Conservation (phyloP, 139 green algal genomes). For the Volvox africanus region DNA sequence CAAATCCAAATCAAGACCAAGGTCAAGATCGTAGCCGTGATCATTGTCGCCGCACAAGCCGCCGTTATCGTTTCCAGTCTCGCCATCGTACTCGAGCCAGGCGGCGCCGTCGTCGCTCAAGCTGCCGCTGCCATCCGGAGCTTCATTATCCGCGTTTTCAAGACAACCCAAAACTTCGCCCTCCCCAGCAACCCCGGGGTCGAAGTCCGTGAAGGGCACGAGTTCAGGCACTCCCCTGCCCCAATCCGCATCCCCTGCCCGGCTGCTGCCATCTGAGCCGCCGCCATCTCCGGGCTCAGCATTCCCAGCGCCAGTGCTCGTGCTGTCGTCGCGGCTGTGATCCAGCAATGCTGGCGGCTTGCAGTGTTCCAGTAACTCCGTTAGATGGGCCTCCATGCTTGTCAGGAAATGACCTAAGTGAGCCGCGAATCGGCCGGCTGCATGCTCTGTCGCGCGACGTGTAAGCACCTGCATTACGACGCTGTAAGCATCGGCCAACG, state of each 20-base stretch:
- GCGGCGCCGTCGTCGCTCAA: neutral
- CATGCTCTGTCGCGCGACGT: neutral
- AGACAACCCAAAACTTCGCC: constrained; percentile 45
- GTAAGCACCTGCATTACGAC: neutral
- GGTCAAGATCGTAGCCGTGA: constrained; percentile 18
- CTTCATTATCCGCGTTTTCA: neutral
- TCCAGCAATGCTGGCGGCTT: neutral
- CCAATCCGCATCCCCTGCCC: neutral
- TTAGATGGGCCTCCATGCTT: neutral
- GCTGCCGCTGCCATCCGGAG: neutral
- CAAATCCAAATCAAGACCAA: constrained; percentile 41
- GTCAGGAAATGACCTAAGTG: neutral
- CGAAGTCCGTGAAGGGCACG: constrained; percentile 62
- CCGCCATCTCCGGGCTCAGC: neutral
- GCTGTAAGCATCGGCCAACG: constrained; percentile 13
- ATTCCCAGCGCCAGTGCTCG: neutral
- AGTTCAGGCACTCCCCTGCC: constrained; percentile 32
- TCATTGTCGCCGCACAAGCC: neutral
- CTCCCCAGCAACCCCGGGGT: constrained; percentile 5
- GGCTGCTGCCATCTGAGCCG: neutral
- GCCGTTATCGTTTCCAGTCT: neutral
- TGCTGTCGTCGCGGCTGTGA: neutral
- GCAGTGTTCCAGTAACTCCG: too few species aligned
- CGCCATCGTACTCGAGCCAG: neutral
- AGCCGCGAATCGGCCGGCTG: neutral